Conservation (phyloP, 495 filamentous ascomycete genomes). For the Thozetella sp. region DNA sequence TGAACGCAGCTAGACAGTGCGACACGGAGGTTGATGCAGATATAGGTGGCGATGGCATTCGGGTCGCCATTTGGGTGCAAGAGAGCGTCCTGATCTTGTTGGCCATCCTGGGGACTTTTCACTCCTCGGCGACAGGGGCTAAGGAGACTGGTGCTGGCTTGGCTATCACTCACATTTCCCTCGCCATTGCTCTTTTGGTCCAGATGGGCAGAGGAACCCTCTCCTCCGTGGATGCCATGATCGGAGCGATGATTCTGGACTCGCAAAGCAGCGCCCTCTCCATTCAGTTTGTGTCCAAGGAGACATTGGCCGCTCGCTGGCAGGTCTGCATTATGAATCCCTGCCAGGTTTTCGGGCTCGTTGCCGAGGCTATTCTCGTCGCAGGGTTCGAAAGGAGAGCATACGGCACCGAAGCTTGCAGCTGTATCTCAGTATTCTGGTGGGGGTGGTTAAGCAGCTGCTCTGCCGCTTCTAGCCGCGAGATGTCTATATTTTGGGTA, state of each 20-base stretch:
- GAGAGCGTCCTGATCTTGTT: constrained; percentile 17
- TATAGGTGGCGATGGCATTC: constrained; percentile 23
- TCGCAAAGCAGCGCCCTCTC: constrained; percentile 19
- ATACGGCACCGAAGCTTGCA: constrained; percentile 8
- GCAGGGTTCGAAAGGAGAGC: constrained; percentile 10
- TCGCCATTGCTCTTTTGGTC: constrained; percentile 21
- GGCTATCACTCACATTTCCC: constrained; percentile 19
- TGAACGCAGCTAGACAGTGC: too few species aligned
- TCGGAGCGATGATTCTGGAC: constrained; percentile 21
- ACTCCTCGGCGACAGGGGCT: constrained; percentile 14
- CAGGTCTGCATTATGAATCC: constrained; percentile 13
- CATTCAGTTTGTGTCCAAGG: constrained; percentile 18
- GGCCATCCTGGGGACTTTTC: constrained; percentile 14
- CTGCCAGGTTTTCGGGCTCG: constrained; percentile 17
- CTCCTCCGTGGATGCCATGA: constrained; percentile 21
- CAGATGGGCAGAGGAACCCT: constrained; percentile 13
- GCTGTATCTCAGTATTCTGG: constrained; percentile 25
- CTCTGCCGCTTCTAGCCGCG: constrained; percentile 2
- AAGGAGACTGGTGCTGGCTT: constrained; percentile 21
- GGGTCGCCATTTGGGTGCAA: constrained; percentile 18
- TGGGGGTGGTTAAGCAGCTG: constrained; percentile 24
- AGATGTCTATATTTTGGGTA: constrained; percentile 16
- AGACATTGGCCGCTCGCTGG: constrained; percentile 22
- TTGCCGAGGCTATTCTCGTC: constrained; percentile 17
- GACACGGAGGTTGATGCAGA: constrained; percentile 15